Conservation (phyloP, 164 flowering plant species). For the Sedum album region DNA sequence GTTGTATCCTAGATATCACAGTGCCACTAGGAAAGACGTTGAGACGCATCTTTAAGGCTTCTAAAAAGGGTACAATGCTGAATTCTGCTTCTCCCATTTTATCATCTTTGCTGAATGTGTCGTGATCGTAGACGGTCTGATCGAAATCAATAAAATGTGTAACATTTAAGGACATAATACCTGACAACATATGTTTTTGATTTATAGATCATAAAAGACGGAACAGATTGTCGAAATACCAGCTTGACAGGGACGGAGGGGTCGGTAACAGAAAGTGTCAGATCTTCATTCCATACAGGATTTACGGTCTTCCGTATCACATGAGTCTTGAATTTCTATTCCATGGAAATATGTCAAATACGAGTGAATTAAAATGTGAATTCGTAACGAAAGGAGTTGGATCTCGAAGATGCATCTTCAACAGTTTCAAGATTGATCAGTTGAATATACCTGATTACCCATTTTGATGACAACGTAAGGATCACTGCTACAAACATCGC, state of each 20-base stretch:
- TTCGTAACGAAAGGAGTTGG: too few relatives aligned
- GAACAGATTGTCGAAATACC: conserved; percentile 20
- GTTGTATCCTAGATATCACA: conserved; percentile 32
- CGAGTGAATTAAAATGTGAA: too few relatives aligned
- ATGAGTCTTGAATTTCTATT: conserved; percentile 51
- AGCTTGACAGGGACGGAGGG: conserved; percentile 33
- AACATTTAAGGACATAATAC: not conserved
- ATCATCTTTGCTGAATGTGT: conserved; percentile 57
- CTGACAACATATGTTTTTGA: not conserved
- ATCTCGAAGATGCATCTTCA: too few relatives aligned
- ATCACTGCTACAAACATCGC: conserved; percentile 54
- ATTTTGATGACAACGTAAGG: conserved; percentile 52
- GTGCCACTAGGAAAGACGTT: conserved; percentile 44
- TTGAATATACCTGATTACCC: conserved; percentile 60
- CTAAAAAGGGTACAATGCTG: conserved; percentile 39
- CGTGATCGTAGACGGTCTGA: conserved; percentile 58
- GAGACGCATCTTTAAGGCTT: conserved; percentile 41
- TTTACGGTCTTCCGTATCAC: conserved; percentile 45
- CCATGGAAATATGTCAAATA: too few relatives aligned
- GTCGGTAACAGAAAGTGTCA: conserved; percentile 49
- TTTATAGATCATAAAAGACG: not conserved
- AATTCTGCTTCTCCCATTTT: conserved; percentile 78
- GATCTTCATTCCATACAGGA: conserved; percentile 70
- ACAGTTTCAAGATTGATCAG: too few relatives aligned
- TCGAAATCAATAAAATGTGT: conserved; percentile 13